phyloP scores from a whole-genome alignment of 2,329 filamentous ascomycete species.

The Phaeosphaeriaceae sp. region DNA sequence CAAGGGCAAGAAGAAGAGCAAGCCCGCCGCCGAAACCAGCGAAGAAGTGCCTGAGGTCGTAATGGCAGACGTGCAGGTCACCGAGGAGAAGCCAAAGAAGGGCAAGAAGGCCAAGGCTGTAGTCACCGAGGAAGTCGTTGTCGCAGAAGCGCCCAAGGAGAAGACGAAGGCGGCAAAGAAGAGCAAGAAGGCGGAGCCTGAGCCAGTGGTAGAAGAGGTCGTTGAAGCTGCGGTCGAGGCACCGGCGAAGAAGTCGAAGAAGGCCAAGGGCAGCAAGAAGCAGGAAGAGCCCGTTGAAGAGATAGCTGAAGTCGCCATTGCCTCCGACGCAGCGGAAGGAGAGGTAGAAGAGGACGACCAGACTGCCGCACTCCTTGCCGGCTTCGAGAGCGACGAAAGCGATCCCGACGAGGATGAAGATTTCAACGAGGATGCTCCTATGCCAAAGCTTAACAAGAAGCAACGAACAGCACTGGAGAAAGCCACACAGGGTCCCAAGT shows the following conservation, averaged over 20 bases:
- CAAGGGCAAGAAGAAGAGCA: slow-evolving; percentile 50
- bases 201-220: slow-evolving; percentile 15
- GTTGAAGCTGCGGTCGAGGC: slow-evolving; percentile 15
- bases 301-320: slow-evolving; percentile 15
- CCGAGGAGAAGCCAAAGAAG: slow-evolving; percentile 22
- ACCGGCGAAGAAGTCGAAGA: slow-evolving; percentile 26
- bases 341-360: slow-evolving; percentile 52
- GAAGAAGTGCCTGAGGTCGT: slow-evolving; percentile 11
- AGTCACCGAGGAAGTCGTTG: slow-evolving; percentile 11
- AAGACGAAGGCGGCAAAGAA: slow-evolving; percentile 34
- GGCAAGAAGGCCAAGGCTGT: slow-evolving; percentile 23
- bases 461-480: slow-evolving; percentile 55
- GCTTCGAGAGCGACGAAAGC: slow-evolving; percentile 58
- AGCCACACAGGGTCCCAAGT: slow-evolving; percentile 58
- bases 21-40: slow-evolving; percentile 21
- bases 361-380: slow-evolving; percentile 59
- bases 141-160: slow-evolving; percentile 20
- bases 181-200: slow-evolving; percentile 19
- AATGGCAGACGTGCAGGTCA: slow-evolving; percentile 7
- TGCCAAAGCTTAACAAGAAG: slow-evolving; percentile 35
- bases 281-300: slow-evolving; percentile 27
- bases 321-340: slow-evolving; percentile 23
- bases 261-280: slow-evolving; percentile 31
- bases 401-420: slow-evolving; percentile 44
- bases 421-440: slow-evolving; percentile 46